phyloP scores from a whole-genome alignment of 345 rosid species.

The Ceriops tagal region DNA sequence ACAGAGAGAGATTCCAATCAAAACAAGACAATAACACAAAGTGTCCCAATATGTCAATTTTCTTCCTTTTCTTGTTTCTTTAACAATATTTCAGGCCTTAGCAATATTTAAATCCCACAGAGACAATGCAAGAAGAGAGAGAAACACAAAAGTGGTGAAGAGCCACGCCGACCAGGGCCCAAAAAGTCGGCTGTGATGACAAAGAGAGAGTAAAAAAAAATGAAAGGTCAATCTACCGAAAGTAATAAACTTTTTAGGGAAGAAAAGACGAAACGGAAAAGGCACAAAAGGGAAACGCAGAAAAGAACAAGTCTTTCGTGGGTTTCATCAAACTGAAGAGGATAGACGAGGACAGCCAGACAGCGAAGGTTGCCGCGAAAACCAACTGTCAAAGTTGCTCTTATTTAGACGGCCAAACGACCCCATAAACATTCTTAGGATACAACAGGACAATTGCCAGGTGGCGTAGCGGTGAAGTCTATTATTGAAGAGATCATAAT shows the following conservation, averaged over 20 bases:
- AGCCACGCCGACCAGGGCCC: slow-evolving; percentile 37
- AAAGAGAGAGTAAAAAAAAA: slow-evolving; percentile 5
- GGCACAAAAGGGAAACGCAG: neutral
- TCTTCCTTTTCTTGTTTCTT: neutral
- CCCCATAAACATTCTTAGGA: too few relatives aligned
- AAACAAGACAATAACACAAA: slow-evolving; percentile 10
- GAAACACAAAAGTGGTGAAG: slow-evolving; percentile 11
- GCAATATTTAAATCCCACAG: neutral
- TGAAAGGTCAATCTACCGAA: slow-evolving; percentile 31
- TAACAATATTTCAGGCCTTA: slow-evolving; percentile 12
- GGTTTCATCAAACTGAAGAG: too few relatives aligned
- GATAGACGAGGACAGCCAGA: neutral
- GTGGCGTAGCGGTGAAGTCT: too few relatives aligned
- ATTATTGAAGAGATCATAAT: too few relatives aligned
- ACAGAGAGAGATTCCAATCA: slow-evolving; percentile 10
- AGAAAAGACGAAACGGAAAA: neutral
- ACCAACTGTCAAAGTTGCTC: slow-evolving; percentile 11
- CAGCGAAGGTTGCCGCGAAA: slow-evolving; percentile 16
- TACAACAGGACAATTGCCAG: too few relatives aligned
- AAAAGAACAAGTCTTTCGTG: neutral
- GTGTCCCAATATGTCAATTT: neutral
- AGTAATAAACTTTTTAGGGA: slow-evolving; percentile 12
- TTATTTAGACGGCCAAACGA: neutral
- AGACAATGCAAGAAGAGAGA: neutral
- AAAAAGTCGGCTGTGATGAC: slow-evolving; percentile 44